Evolutionary conservation across 371 early-diverging fungal genomes (phyloP).

Genomic region (Apophysomyces elegans): DNA sequence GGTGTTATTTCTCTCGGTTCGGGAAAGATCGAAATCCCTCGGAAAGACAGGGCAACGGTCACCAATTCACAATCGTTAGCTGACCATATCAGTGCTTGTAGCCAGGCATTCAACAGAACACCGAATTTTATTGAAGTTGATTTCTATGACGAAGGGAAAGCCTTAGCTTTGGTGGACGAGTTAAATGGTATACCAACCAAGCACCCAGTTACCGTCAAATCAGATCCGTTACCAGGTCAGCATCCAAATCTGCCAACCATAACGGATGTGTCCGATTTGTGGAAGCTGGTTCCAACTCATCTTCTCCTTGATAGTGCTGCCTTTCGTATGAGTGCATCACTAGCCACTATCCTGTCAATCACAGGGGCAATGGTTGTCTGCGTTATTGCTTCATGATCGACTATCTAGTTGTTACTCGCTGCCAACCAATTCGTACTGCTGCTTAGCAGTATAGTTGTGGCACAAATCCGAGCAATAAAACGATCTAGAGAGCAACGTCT

Average conservation of each 20-base stretch:
- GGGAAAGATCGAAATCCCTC: constrained; percentile 34
- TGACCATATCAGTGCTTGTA: constrained; percentile 45
- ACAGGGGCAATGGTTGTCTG: too few relatives aligned
- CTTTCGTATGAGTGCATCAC: not conserved
- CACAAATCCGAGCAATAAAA: too few relatives aligned
- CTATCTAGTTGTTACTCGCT: too few relatives aligned
- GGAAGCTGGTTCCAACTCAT: not conserved
- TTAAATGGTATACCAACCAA: constrained; percentile 45
- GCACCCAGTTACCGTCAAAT: too few relatives aligned
- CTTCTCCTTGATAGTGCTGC: not conserved
- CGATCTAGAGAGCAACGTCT: too few relatives aligned
- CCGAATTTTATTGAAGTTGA: constrained; percentile 78
- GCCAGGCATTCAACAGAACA: constrained; percentile 36
- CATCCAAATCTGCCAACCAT: not conserved
- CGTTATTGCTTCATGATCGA: too few relatives aligned
- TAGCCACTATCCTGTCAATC: too few relatives aligned
- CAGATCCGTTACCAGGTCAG: too few relatives aligned
- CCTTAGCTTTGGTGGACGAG: constrained; percentile 47
- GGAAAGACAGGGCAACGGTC: constrained; percentile 32
- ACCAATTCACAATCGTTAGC: constrained; percentile 45
- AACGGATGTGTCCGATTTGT: not conserved
- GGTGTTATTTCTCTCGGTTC: constrained; percentile 31
- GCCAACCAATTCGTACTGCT: too few relatives aligned
- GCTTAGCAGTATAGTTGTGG: too few relatives aligned
- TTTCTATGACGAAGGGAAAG: constrained; percentile 66